These are phyloP conservation scores for Thelonectria olida DNA, from an alignment of 2,329 filamentous ascomycete species.

Conservation along the genomic window DNA sequence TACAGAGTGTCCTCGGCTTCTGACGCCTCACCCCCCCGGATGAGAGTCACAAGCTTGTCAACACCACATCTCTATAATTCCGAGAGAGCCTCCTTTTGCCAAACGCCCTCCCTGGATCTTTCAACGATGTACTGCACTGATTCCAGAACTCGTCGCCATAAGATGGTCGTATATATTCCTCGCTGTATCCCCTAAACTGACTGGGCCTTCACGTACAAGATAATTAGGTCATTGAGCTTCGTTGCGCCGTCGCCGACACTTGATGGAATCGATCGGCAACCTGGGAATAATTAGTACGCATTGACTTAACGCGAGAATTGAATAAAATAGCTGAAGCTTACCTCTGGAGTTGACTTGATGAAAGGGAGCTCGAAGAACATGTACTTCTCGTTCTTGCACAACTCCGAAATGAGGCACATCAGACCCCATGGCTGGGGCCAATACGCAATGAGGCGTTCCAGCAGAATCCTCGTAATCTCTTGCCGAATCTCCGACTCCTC, in stretches of 20 bases:
- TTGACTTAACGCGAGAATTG: too few species aligned
- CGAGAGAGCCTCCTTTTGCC: conserved; percentile 33
- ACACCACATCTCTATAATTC: conserved; percentile 41
- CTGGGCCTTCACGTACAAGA: conserved; percentile 1
- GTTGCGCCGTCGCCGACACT: conserved; percentile 48
- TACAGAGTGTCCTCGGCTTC: conserved; percentile 39
- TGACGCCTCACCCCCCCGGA: conserved; percentile 37
- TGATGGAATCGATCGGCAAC: conserved; percentile 49
- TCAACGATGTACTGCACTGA: conserved; percentile 34
- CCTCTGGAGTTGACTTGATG: conserved; percentile 89
- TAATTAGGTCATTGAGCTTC: conserved; percentile 36
- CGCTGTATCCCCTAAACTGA: conserved; percentile 7
- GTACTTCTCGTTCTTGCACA: conserved; percentile 90
- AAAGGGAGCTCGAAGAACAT: conserved; percentile 93
- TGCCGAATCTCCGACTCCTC: conserved; percentile 87
- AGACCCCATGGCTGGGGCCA: conserved; percentile 97
- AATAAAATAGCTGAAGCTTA: conserved; percentile 50
- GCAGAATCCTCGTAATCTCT: conserved; percentile 86
- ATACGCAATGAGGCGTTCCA: conserved; percentile 88
- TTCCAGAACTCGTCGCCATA: conserved; percentile 35
- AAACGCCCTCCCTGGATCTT: conserved; percentile 32
- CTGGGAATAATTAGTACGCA: conserved; percentile 33
- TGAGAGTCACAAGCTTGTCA: conserved; percentile 28
- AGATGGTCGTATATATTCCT: conserved; percentile 22
- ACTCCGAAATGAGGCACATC: conserved; percentile 85